Evolutionary conservation across 495 filamentous ascomycete species (phyloP), one percentile per base, ranked within the genome.

Genomic region (Annulohypoxylon nitens): DNA sequence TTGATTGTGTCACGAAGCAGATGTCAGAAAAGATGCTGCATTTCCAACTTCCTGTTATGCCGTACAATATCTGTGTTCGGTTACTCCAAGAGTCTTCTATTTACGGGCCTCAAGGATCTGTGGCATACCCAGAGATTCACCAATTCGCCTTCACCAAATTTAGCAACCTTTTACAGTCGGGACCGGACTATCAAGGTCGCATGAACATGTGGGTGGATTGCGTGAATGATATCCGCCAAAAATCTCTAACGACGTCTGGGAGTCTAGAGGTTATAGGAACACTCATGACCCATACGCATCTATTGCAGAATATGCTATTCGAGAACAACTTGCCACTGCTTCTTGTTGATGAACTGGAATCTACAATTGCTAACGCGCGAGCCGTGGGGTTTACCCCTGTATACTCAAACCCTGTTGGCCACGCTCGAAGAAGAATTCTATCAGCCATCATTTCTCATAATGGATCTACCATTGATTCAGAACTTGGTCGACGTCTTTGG

Each of bases 181-280:
- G 78, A 4, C 80, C 71, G 11, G 81, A 77, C 64, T 73, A 71
- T 14, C 80, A 80, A 39, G 76, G 67, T 18, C 83, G 84, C 4
- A 75, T 75, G 39, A 78, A 77, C 16, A 82, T 87, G 39, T 81
- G 81, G 25, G 67, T 78, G 33, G 79, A 80, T 53, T 86, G 82
- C 64, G 69, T 88, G 69, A 61, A 80, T 50, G 85, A 88, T 70
- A 83, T 87, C 34, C 80, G 81, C 20, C 70, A 71, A 16, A 81
- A 79, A 41, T 78, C 86, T n/a, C 61, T 75, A 20, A 83, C 80
- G 16, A 77, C 82, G 11, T 70, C 84, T 3, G 93, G 93, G 2
- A 96, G 93, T 74, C 88, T 94, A 12, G 92, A 90, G 70, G 90
- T 89, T 5, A 80, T 97, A 34, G 85, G 83, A 66, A 86, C 88